Evolutionary conservation across 2,329 filamentous ascomycete genomes (phyloP), one percentile per base, ranked within the genome.

Genomic region (Aureobasidium sp.): DNA sequence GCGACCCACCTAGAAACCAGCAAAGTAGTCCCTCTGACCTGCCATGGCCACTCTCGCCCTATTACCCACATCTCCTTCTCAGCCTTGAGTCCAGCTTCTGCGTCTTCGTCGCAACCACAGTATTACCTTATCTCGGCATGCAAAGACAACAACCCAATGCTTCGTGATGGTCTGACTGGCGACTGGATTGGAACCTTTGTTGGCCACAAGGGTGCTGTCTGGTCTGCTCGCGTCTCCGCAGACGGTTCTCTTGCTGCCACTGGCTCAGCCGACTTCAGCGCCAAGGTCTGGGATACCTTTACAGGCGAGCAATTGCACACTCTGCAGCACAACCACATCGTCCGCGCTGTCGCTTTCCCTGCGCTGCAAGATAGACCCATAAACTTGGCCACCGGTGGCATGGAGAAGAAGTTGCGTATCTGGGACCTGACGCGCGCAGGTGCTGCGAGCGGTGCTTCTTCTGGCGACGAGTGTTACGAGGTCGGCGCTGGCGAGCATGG

Each of bases 101-200:
- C 64, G 61, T 65, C 68, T 20, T 65, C 68, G 12, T 67, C 70
- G 8, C 70, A 72, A 63, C 63, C 64, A 5, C 84, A 87, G 66
- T 97, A 94, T 77, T 96, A 94, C 74, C 82, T 97, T 71, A 92
- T 97, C 67, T 96, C 92, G 29, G 92, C 92, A 67, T 69, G 64
- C 63, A 61, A 74, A 92, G 94, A 99, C 80, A 93, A 93, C 72
- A 97, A 97, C 74, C 94, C 94, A 56, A 97, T 97, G 92, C 88
- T 99, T 69, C 90, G 94, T 67, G 91, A 97, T 78, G 94, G 94
- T 66, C 84, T 95, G 65, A 99, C 93, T 52, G 94, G 94, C 63
- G 92, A 97, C 75, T 97, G 92, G 89, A 97, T 97, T 69, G 94
- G 94, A 53, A 97, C 94, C 41, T 97, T 97, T 73, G 88, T 99